phyloP scores from a whole-genome alignment of 495 filamentous ascomycete species.

The Corynascus novoguineensis region DNA sequence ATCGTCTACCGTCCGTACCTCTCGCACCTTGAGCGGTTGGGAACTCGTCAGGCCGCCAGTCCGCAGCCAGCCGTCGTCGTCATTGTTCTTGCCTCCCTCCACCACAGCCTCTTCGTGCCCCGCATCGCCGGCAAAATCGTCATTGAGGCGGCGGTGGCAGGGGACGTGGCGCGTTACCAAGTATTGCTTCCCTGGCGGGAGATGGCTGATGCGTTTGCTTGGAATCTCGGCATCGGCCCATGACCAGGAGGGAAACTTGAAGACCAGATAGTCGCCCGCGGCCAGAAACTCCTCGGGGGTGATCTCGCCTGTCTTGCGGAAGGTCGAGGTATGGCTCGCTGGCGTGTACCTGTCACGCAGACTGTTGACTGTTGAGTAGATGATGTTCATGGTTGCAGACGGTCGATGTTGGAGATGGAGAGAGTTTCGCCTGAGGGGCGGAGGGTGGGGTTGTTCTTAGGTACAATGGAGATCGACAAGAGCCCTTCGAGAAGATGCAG shows the following conservation, averaged over 20 bases:
- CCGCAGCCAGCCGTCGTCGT: slow-evolving; percentile 86
- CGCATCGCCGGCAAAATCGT: slow-evolving; percentile 85
- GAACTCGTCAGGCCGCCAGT: slow-evolving; percentile 71
- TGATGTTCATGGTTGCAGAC: slow-evolving; percentile 44
- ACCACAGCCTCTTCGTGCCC: slow-evolving; percentile 79
- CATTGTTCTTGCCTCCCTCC: slow-evolving; percentile 61
- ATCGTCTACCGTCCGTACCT: slow-evolving; percentile 84
- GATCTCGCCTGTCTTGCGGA: slow-evolving; percentile 88
- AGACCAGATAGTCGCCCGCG: slow-evolving; percentile 96
- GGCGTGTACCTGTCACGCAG: slow-evolving; percentile 87
- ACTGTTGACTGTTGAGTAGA: slow-evolving; percentile 78
- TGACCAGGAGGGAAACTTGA: slow-evolving; percentile 99
- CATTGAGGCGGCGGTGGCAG: slow-evolving; percentile 83
- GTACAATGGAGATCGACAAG: neutral
- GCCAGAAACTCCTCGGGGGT: slow-evolving; percentile 96
- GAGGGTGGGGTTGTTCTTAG: neutral
- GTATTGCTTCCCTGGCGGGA: slow-evolving; percentile 90
- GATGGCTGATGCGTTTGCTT: slow-evolving; percentile 68
- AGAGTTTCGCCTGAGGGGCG: neutral
- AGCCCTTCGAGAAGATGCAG: neutral
- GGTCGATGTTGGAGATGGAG: neutral
- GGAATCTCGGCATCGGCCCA: slow-evolving; percentile 83
- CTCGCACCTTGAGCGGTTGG: slow-evolving; percentile 65
- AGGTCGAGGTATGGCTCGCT: slow-evolving; percentile 83
- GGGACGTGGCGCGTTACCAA: slow-evolving; percentile 91